A percentile compares a stretch with the other conserved stretches of the same genome.
Evolutionary conservation across 345 rosid genomes (phyloP).

Genomic region (Eucalyptus marginata): DNA sequence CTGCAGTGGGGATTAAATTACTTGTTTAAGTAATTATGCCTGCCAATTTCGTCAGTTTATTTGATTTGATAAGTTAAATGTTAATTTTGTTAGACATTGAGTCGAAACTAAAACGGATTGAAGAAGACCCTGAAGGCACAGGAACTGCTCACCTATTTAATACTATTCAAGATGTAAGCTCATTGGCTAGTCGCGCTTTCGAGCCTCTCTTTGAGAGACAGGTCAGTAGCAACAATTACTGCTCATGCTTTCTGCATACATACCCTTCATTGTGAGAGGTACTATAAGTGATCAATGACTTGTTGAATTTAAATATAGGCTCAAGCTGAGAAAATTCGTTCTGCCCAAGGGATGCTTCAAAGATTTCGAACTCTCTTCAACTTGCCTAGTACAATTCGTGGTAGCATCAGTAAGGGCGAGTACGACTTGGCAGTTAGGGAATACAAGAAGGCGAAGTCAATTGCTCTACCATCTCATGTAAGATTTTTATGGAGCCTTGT

Average conservation of each 20-base stretch:
- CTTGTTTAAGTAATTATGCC: neutral
- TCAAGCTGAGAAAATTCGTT: constrained; percentile 96
- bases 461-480: constrained; percentile 95
- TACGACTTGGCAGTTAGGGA: constrained; percentile 94
- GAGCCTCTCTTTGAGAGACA: constrained; percentile 98
- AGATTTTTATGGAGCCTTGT: neutral
- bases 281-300: neutral
- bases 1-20: neutral
- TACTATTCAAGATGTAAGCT: constrained; percentile 73
- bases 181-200: constrained; percentile 75
- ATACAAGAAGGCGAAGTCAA: constrained; percentile 95
- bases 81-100: constrained; percentile 53
- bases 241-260: neutral
- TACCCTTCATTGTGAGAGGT: neutral
- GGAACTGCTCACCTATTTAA: constrained; percentile 83
- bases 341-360: constrained; percentile 99
- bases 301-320: constrained; percentile 32
- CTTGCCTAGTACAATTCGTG: constrained; percentile 92
- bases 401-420: constrained; percentile 92
- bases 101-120: constrained; percentile 88
- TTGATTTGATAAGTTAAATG: neutral
- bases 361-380: constrained; percentile 91
- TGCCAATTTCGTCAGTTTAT: neutral
- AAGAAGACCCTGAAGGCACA: constrained; percentile 94
- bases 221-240: constrained; percentile 26